Base-by-base conservation (phyloP, 75 land plant genomes). In the Ceratopteris richardii region DNA sequence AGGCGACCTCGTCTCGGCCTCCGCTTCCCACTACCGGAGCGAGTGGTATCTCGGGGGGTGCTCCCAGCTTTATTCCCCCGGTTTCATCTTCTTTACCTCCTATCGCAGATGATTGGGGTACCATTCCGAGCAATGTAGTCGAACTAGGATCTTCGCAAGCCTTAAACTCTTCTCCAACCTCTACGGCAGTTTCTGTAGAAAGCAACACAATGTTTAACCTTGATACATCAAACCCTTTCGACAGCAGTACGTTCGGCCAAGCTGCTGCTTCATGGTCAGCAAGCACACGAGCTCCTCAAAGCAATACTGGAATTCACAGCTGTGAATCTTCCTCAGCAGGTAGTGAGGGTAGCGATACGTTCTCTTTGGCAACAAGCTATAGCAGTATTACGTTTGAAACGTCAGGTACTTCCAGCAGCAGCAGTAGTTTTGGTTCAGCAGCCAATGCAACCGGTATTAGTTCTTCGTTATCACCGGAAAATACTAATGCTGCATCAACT, bases 81-180 rank as follows among this genome's bases (percentile, higher is more conserved):
- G 3, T 52, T 21, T 52, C 54, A 12, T 26, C 54, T 52, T 18
- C 29, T 26, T 14, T 23, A 3, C 13, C 54, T 9, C 28, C 54
- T 23, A 14, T 26, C 14, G 28, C 29, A 11, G 54, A 52, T 1
- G 54, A 52, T 52, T 52, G 54, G 54, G 54, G 54, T 24, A 14
- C 54, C 29, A 52, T 52, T 19, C 54, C 54, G 2, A 23, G 25
- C 62, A 60, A 40, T 23, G 48, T 44, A 19, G 42, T 39, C 19
- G 48, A 43, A 1, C 27, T 20, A 47, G 48, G 26, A 60, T 21
- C 24, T 30, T 9, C 2, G 39, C n/a, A 26, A 6, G 18, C 53
- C 17, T 11, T 11, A 18, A 18, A 10, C 53, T 3, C 56, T n/a
- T 20, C 48, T 46, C 21, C 48, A 5, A 20, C 21, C 17, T 5